Base-by-base conservation (phyloP, 345 rosid genomes). In the Cardamine resedifolia region DNA sequence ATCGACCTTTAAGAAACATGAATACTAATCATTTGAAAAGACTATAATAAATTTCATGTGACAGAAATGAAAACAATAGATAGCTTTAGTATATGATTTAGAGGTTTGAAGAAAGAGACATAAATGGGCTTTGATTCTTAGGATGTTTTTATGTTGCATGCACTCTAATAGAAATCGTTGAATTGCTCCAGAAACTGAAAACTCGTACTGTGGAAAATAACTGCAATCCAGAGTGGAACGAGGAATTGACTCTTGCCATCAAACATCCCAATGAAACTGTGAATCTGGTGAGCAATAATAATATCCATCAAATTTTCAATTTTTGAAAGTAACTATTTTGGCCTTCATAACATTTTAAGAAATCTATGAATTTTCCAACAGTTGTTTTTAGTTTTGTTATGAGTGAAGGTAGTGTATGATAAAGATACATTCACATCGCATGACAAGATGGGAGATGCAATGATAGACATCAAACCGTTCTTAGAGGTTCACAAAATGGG, bases 181-280 rank as follows among this genome's bases (percentile, higher is more conserved):
- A 55, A 63, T 63, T 63, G 61, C 51, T 60, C 73, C 97, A 87
- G 96, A 90, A 71, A 48, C 49, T 87, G 80, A 88, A 87, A 82
- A 83, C 88, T 15, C 85, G 83, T 0, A 83, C 88, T 36, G 81
- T 91, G 19, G 83, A 83, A 33, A 79, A 80, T n/a, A 82, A 77
- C 78, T 84, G 93, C 75, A 90, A 95, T 74, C 99, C 99, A 0
- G 87, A 77, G 64, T 91, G 98, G 98, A 84, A 91, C 12, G 93
- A 90, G 27, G 96, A 90, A 43, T 61, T 88, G 55, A 90, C 96
- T 21, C 88, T 95, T 36, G 77, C 92, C 2, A 74, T 91, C 34
- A 77, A 50, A 20, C 78, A 83, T 33, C 82, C 80, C 16, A 44
- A 34, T 50, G 57, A 71, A 62, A 84, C 90, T 15, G 70, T 95